These are phyloP conservation scores for Candida saitoana DNA, from an alignment of 805 yeast species.

Conservation along the genomic window DNA sequence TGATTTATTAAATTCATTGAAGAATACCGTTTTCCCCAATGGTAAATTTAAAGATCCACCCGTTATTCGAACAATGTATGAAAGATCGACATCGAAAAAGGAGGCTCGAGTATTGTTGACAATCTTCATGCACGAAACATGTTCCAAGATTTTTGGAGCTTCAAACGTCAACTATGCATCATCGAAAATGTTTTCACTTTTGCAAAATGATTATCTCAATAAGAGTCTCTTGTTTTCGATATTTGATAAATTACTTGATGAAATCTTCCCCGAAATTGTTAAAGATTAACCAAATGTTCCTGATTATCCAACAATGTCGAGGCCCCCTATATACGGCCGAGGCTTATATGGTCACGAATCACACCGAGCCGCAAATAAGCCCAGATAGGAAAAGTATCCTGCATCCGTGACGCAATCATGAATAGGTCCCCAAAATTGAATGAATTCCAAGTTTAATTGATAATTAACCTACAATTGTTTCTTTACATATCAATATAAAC, in stretches of 20 bases:
- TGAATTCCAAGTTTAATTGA: too few species aligned
- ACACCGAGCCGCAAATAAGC: not conserved
- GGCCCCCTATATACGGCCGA: too few species aligned
- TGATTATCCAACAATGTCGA: too few species aligned
- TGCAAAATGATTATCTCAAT: slow-evolving; percentile 72
- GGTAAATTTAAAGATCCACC: slow-evolving; percentile 49
- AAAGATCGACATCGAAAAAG: slow-evolving; percentile 48
- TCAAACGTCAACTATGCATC: slow-evolving; percentile 63
- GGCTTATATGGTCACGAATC: not conserved
- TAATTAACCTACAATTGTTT: too few species aligned
- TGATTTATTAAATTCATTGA: slow-evolving; percentile 24
- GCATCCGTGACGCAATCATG: not conserved
- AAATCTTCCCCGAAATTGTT: slow-evolving; percentile 33
- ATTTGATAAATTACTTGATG: slow-evolving; percentile 53
- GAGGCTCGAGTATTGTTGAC: slow-evolving; percentile 59
- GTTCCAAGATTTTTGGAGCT: slow-evolving; percentile 71
- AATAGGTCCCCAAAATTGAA: too few species aligned
- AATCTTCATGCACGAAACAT: slow-evolving; percentile 56
- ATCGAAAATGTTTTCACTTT: slow-evolving; percentile 52
- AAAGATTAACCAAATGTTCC: too few species aligned
- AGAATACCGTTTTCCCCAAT: slow-evolving; percentile 34
- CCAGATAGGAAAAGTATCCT: not conserved
- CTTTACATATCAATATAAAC: too few species aligned
- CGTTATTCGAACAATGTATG: slow-evolving; percentile 43
- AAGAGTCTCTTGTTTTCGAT: slow-evolving; percentile 57